phyloP scores from a whole-genome alignment of 257 asterid species.

The Gynochthodes officinalis region DNA sequence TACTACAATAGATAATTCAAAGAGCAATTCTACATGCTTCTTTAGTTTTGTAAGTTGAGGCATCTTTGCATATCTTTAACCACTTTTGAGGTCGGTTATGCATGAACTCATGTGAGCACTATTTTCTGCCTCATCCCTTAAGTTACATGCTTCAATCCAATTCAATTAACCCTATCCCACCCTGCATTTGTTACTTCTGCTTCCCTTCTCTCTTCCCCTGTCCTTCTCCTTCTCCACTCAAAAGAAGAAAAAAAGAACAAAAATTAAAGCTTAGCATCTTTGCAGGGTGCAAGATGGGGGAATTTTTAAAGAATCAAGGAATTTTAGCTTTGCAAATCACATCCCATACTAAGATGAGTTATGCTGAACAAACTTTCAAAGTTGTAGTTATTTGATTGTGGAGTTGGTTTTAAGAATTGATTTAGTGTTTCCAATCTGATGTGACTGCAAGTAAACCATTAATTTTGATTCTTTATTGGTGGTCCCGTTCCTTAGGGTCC shows the following conservation, averaged over 20 bases:
- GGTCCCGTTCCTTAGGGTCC: not conserved
- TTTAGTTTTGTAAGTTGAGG: not conserved
- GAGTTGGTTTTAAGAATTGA: not conserved
- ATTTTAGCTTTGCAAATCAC: not conserved
- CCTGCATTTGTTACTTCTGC: not conserved
- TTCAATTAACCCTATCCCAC: too few relatives aligned
- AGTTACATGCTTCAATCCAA: not conserved
- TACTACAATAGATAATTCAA: not conserved
- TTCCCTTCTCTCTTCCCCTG: not conserved
- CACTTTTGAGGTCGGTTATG: not conserved
- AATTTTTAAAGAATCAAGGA: not conserved
- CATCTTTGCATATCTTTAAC: not conserved
- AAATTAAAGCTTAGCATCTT: not conserved
- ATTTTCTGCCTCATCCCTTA: not conserved
- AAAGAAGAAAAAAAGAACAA: not conserved
- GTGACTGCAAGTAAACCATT: not conserved
- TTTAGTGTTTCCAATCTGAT: not conserved
- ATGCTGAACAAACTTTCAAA: not conserved
- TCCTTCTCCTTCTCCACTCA: not conserved
- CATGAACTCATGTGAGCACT: not conserved
- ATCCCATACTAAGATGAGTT: not conserved
- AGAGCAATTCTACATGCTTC: not conserved
- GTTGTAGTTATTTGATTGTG: not conserved
- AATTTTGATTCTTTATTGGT: not conserved
- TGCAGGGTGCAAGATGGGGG: not conserved